A percentile compares a stretch with the other conserved stretches of the same genome.
These are phyloP conservation scores for Erodium moschatum DNA, from an alignment of 441 rosid species.

Conservation along the genomic window DNA sequence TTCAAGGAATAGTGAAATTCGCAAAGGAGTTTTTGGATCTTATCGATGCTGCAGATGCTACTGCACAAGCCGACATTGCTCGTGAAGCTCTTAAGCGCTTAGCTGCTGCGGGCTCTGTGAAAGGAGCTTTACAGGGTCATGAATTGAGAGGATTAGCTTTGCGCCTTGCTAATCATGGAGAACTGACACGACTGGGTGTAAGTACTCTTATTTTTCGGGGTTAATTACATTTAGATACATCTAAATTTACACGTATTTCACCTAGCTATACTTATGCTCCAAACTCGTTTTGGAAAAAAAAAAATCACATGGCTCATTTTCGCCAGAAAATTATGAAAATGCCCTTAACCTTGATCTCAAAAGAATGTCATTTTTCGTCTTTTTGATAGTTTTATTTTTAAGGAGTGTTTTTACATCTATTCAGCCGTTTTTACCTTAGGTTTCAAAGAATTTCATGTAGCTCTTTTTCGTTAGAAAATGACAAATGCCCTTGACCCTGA, in stretches of 20 bases:
- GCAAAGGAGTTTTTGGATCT: constrained; percentile 91
- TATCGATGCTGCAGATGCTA: constrained; percentile 98
- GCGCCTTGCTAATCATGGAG: constrained; percentile 96
- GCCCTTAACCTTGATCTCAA: constrained; percentile 11
- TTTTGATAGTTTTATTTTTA: too few species aligned
- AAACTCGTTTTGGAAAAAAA: too few species aligned
- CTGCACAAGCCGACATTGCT: constrained; percentile 82
- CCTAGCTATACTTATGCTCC: too few species aligned
- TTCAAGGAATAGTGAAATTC: constrained; percentile 82
- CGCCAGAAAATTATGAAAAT: too few species aligned
- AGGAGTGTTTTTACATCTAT: too few species aligned
- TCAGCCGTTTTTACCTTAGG: too few species aligned
- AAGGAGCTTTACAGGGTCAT: constrained; percentile 85
- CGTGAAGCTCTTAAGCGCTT: constrained; percentile 93
- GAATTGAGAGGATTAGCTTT: constrained; percentile 89
- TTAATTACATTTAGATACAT: too few species aligned
- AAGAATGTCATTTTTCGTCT: too few species aligned
- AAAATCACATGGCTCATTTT: too few species aligned
- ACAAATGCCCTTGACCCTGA: constrained; percentile 2
- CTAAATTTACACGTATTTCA: too few species aligned
- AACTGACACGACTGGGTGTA: constrained; percentile 81
- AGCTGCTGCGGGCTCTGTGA: constrained; percentile 89
- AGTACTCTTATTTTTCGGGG: constrained; percentile 25
- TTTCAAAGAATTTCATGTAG: too few species aligned
- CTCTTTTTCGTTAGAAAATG: too few species aligned